A percentile compares a stretch with the other conserved stretches of the same genome.
These are phyloP conservation scores for Colletotrichum plurivorum DNA, from an alignment of 2,329 filamentous ascomycete genomes.

Conservation along the genomic window DNA sequence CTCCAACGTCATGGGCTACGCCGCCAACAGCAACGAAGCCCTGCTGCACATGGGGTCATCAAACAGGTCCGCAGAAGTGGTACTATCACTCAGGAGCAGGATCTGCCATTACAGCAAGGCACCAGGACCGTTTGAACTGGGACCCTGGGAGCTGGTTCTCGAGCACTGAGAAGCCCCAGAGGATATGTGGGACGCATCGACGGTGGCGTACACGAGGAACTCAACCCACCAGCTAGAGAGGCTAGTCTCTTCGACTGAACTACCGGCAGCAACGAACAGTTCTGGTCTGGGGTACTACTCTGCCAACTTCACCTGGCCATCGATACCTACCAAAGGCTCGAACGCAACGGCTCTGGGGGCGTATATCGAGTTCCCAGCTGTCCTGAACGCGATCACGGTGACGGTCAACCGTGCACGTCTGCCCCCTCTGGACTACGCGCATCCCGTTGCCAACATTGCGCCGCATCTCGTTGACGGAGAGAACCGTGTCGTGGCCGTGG, in stretches of 20 bases:
- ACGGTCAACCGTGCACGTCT: constrained; percentile 11
- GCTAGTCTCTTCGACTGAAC: constrained; percentile 23
- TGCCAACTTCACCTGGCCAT: constrained; percentile 28
- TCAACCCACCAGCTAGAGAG: constrained; percentile 15
- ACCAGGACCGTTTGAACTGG: constrained; percentile 6
- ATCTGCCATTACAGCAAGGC: background rate
- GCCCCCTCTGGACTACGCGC: background rate
- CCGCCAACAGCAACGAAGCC: background rate
- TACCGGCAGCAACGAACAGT: constrained; percentile 13
- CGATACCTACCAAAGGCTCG: no score
- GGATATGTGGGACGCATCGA: constrained; percentile 14
- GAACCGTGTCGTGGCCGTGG: constrained; percentile 19
- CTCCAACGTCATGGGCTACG: constrained; percentile 1
- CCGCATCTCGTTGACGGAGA: constrained; percentile 13
- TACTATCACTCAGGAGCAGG: background rate
- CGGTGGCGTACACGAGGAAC: constrained; percentile 24
- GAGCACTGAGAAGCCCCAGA: constrained; percentile 36
- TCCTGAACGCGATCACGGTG: constrained; percentile 11
- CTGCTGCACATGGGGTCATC: background rate
- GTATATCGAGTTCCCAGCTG: constrained; percentile 18
- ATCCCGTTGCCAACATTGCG: constrained; percentile 18
- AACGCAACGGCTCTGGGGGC: constrained; percentile 3
- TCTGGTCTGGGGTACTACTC: constrained; percentile 34
- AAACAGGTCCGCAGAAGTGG: background rate
- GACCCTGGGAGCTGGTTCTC: constrained; percentile 10